Evolutionary conservation across 2,329 filamentous ascomycete species (phyloP).

Genomic region (Penicillium sp.): DNA sequence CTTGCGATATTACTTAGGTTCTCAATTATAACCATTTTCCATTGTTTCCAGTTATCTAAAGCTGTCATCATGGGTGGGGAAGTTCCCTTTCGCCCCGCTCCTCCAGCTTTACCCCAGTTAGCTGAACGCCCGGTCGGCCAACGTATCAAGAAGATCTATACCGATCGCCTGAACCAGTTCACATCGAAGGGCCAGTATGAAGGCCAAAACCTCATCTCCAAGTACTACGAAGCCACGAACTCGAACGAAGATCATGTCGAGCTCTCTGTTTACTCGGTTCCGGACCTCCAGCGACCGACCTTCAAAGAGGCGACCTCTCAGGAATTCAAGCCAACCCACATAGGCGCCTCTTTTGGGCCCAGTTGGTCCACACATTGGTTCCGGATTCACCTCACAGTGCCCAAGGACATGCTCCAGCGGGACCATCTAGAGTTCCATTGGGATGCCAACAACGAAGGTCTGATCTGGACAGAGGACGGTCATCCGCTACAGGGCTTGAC

Average conservation of each 20-base stretch:
- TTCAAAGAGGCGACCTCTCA: conserved; percentile 82
- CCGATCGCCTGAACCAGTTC: conserved; percentile 77
- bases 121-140: conserved; percentile 63
- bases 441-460: conserved; percentile 92
- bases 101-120: conserved; percentile 49
- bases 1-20: background rate
- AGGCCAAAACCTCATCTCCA: conserved; percentile 70
- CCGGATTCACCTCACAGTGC: conserved; percentile 75
- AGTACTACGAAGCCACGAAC: conserved; percentile 66
- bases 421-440: conserved; percentile 91
- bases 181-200: conserved; percentile 76
- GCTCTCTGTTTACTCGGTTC: conserved; percentile 82
- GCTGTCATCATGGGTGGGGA: conserved; percentile 38
- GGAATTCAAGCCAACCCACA: conserved; percentile 68
- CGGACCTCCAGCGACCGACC: conserved; percentile 72
- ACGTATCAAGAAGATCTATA: conserved; percentile 81
- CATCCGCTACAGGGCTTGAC: conserved; percentile 87
- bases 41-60: background rate
- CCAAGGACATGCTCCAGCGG: conserved; percentile 68
- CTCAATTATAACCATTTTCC: background rate
- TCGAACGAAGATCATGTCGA: conserved; percentile 75
- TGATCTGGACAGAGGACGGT: conserved; percentile 91
- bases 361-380: conserved; percentile 99
- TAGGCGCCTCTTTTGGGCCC: conserved; percentile 81
- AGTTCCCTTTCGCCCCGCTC: conserved; percentile 27